These are phyloP conservation scores for Xylaria sp. DNA, from an alignment of 2,329 filamentous ascomycete species.

Conservation along the genomic window DNA sequence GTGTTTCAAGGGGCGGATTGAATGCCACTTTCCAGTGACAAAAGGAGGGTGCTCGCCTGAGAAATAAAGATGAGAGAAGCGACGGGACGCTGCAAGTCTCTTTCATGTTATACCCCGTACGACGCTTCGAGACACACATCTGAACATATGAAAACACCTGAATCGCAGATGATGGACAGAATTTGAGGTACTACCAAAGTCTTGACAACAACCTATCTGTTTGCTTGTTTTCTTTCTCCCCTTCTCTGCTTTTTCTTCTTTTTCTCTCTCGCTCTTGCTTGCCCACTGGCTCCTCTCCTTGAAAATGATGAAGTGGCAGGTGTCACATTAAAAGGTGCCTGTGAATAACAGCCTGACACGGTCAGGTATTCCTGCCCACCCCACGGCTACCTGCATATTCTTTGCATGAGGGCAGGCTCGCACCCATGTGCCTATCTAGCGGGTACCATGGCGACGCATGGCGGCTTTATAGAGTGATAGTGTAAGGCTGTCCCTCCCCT, in stretches of 20 bases:
- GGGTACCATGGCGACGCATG: constrained; percentile 10
- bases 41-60: constrained; percentile 39
- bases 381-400: constrained; percentile 38
- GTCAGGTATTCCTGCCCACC: constrained; percentile 27
- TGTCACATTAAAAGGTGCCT: constrained; percentile 44
- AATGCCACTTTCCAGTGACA: constrained; percentile 48
- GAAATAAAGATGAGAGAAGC: constrained; percentile 38
- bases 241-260: neutral
- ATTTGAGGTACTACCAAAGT: constrained; percentile 21
- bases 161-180: constrained; percentile 15
- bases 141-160: constrained; percentile 35
- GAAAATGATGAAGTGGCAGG: constrained; percentile 39
- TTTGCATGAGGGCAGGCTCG: constrained; percentile 35
- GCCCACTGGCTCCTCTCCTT: neutral
- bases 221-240: constrained; percentile 17
- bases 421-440: constrained; percentile 28
- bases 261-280: neutral
- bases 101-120: constrained; percentile 52
- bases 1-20: constrained; percentile 50
- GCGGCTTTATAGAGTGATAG: constrained; percentile 2
- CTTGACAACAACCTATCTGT: constrained; percentile 25
- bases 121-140: constrained; percentile 43
- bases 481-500: constrained; percentile 33
- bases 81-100: constrained; percentile 49
- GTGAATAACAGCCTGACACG: constrained; percentile 35